Percentiles rank a stretch among this genome's conserved stretches.
phyloP scores from a whole-genome alignment of 163 green algal species.

The Smithsoniella earleae region DNA sequence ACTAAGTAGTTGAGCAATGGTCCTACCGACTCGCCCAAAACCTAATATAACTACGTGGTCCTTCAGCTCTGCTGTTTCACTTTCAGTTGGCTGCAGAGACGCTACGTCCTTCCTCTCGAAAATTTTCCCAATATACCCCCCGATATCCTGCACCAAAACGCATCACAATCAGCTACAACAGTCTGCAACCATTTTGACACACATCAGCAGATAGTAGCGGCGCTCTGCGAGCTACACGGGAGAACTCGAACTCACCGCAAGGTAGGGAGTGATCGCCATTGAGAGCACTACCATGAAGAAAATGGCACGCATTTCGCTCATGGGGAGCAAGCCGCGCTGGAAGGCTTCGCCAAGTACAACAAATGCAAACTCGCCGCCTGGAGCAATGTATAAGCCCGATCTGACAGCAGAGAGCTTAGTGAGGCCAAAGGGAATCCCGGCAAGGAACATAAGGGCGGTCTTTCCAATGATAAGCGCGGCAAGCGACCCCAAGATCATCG shows the following conservation, averaged over 20 bases:
- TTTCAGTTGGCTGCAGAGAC: constrained; percentile 60
- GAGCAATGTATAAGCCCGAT: constrained; percentile 65
- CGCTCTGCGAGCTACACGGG: neutral
- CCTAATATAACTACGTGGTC: constrained; percentile 95
- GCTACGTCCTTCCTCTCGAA: constrained; percentile 69
- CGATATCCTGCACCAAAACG: constrained; percentile 39
- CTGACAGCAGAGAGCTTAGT: constrained; percentile 50
- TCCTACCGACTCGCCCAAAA: constrained; percentile 88
- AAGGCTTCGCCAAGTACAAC: constrained; percentile 92
- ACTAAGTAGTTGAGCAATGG: constrained; percentile 82
- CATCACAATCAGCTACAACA: neutral
- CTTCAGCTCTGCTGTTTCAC: constrained; percentile 66
- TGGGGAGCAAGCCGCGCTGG: constrained; percentile 57
- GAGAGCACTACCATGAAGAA: constrained; percentile 92
- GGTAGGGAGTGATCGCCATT: constrained; percentile 94
- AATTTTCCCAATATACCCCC: constrained; percentile 57
- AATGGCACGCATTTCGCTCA: constrained; percentile 67
- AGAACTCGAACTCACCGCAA: constrained; percentile 49
- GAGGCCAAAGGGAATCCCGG: constrained; percentile 65
- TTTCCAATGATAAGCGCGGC: constrained; percentile 84
- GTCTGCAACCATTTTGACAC: neutral
- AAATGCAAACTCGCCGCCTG: constrained; percentile 98
- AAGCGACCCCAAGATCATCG: constrained; percentile 66
- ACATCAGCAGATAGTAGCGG: neutral
- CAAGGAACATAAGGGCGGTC: constrained; percentile 63